Conservation (phyloP, 192 early-diverging fungal genomes). For the Dissophora ornata region DNA sequence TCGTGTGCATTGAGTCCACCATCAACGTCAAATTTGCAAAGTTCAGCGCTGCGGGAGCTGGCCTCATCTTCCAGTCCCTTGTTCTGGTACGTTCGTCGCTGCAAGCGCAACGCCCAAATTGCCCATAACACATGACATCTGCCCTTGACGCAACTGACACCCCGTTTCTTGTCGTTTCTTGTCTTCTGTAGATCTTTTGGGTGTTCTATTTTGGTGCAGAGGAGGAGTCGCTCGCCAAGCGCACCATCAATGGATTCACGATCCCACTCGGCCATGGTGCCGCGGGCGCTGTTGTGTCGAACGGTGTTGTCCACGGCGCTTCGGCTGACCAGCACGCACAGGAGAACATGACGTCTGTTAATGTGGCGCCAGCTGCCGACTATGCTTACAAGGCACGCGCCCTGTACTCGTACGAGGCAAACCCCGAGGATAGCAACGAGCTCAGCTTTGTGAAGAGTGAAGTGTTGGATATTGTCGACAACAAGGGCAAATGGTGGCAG, state of each 20-base stretch:
- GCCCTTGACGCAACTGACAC: not conserved
- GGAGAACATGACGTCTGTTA: conserved; percentile 52
- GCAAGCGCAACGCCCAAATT: no score
- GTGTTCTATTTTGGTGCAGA: conserved; percentile 75
- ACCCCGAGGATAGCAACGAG: conserved; percentile 91
- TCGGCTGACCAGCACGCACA: conserved; percentile 37
- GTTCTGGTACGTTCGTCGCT: conserved; percentile 51
- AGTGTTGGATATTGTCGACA: conserved; percentile 85
- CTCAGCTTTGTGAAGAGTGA: conserved; percentile 91
- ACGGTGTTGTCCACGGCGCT: conserved; percentile 55
- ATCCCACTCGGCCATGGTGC: conserved; percentile 25
- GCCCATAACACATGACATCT: not conserved
- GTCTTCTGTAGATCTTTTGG: conserved; percentile 68
- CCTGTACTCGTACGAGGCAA: conserved; percentile 86
- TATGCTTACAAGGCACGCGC: conserved; percentile 74
- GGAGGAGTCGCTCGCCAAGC: conserved; percentile 61
- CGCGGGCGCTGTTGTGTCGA: conserved; percentile 35
- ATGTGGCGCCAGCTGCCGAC: conserved; percentile 59
- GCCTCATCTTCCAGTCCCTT: conserved; percentile 52
- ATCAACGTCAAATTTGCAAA: not conserved
- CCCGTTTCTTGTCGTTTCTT: conserved; percentile 24
- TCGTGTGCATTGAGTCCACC: conserved; percentile 2
- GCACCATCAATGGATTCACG: conserved; percentile 39
- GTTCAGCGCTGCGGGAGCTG: conserved; percentile 40
- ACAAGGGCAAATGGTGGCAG: conserved; percentile 98